phyloP scores from a whole-genome alignment of 2,329 filamentous ascomycete species.

The Tolypocladium ophioglossoides region DNA sequence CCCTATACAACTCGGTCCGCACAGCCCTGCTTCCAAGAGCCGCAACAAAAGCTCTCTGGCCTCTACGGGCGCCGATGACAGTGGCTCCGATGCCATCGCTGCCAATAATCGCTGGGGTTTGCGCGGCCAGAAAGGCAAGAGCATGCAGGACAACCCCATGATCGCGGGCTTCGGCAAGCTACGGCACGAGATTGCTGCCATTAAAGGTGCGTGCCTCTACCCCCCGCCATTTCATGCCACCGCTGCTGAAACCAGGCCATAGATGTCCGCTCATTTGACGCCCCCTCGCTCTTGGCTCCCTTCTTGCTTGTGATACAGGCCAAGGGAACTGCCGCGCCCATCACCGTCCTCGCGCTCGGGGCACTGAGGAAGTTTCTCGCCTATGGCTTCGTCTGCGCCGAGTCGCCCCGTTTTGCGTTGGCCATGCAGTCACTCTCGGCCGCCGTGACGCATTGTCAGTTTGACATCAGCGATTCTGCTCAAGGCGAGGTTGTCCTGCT shows the following conservation, averaged over 20 bases:
- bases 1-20: slow-evolving; percentile 40
- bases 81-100: slow-evolving; percentile 31
- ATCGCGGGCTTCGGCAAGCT: slow-evolving; percentile 91
- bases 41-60: slow-evolving; percentile 29
- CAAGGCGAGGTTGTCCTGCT: slow-evolving; percentile 93
- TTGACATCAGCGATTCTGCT: slow-evolving; percentile 89
- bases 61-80: slow-evolving; percentile 25
- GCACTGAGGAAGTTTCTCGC: slow-evolving; percentile 94
- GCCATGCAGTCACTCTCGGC: slow-evolving; percentile 93
- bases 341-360: slow-evolving; percentile 87
- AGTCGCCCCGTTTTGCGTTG: slow-evolving; percentile 77
- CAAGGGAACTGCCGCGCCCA: slow-evolving; percentile 89
- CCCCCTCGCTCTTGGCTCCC: slow-evolving; percentile 77
- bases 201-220: slow-evolving; percentile 48
- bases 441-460: slow-evolving; percentile 93
- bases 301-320: slow-evolving; percentile 96
- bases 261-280: slow-evolving; percentile 86
- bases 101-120: slow-evolving; percentile 85
- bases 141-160: slow-evolving; percentile 92
- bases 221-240: background rate
- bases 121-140: slow-evolving; percentile 89
- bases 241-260: background rate
- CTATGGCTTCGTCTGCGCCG: slow-evolving; percentile 78
- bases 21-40: slow-evolving; percentile 29
- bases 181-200: slow-evolving; percentile 74